Evolutionary conservation across 73 alveolate species (phyloP).

Genomic region (Uronychia binucleata): DNA sequence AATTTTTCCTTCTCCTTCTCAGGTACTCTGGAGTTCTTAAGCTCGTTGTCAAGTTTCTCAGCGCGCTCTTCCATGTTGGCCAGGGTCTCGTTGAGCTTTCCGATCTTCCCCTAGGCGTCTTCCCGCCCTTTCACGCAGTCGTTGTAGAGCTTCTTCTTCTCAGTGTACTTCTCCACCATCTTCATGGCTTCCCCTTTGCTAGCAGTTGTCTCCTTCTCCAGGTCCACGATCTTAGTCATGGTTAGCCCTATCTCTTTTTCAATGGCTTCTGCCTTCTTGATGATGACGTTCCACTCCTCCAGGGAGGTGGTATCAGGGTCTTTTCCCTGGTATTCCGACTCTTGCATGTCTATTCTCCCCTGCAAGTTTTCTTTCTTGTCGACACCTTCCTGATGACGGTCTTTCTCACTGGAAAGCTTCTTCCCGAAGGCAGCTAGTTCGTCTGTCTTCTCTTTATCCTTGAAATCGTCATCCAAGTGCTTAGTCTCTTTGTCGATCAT

Average conservation of each 20-base stretch:
- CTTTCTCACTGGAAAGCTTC: not conserved
- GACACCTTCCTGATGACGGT: not conserved
- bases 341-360: not conserved
- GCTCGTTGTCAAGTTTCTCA: not conserved
- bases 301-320: not conserved
- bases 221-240: not conserved
- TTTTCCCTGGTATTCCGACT: not conserved
- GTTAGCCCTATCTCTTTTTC: not conserved
- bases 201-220: not conserved
- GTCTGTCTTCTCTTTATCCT: not conserved
- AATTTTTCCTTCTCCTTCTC: not conserved
- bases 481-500: not conserved
- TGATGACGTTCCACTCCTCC: not conserved
- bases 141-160: not conserved
- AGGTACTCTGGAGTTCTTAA: conserved; percentile 1
- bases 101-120: not conserved
- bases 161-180: not conserved
- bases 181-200: not conserved
- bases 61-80: not conserved
- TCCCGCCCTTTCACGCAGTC: not conserved
- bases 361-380: not conserved
- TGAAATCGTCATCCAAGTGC: not conserved
- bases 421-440: not conserved
- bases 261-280: not conserved
- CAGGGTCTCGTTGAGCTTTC: not conserved